Evolutionary conservation across 176 grass and related monocot genomes (phyloP).

Genomic region (Ensete glaucum): DNA sequence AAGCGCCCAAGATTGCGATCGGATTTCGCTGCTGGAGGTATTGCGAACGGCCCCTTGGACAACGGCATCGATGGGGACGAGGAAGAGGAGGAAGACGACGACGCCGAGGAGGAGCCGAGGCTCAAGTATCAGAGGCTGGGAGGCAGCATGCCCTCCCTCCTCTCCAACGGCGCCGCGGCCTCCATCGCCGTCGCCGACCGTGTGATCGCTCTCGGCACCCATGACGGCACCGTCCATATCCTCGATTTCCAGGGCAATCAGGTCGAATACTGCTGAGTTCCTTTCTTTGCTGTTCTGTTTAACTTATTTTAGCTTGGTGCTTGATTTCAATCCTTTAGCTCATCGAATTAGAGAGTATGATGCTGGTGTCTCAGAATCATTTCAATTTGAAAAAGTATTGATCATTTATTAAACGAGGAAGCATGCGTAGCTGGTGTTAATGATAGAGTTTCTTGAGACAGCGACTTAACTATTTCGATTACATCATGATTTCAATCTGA

Average conservation of each 20-base stretch:
- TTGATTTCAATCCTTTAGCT: background rate
- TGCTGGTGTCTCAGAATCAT: too few species aligned
- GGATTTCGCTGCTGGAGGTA: too few species aligned
- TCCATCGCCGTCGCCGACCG: slow-evolving; percentile 81
- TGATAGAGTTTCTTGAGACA: too few species aligned
- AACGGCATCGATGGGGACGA: background rate
- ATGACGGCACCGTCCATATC: slow-evolving; percentile 81
- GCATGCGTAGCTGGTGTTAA: too few species aligned
- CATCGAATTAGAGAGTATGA: background rate
- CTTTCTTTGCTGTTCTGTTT: background rate
- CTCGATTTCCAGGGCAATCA: slow-evolving; percentile 98
- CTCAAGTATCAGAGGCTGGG: slow-evolving; percentile 92
- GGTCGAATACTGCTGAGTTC: slow-evolving; percentile 24
- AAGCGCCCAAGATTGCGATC: too few species aligned
- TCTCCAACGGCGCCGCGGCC: slow-evolving; percentile 66
- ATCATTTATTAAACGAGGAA: too few species aligned
- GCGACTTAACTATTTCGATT: too few species aligned
- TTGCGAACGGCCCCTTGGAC: too few species aligned
- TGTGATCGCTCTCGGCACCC: slow-evolving; percentile 86
- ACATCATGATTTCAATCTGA: too few species aligned
- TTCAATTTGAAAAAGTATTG: too few species aligned
- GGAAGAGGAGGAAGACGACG: slow-evolving; percentile 27
- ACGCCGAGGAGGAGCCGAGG: slow-evolving; percentile 76
- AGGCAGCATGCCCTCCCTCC: slow-evolving; percentile 64
- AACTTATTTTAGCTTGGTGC: background rate